phyloP scores from a whole-genome alignment of 441 rosid genomes.

The Raphanus hybrid region DNA sequence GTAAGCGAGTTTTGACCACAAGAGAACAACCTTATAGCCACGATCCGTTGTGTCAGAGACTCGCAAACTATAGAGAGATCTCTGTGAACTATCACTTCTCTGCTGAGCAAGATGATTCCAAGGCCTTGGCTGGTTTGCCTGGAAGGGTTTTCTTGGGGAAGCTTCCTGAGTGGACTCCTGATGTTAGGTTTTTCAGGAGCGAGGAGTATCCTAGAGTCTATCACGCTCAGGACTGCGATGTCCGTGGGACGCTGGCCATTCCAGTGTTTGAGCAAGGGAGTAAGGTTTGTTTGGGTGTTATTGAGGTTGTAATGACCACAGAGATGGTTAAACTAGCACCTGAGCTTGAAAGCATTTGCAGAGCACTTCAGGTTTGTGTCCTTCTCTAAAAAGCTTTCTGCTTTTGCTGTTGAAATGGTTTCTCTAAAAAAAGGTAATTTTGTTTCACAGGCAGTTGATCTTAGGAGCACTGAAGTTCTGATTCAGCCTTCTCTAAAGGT shows the following conservation, averaged over 20 bases:
- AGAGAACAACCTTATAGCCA: constrained; percentile 70
- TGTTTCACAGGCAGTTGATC: constrained; percentile 80
- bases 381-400: constrained; percentile 17
- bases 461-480: constrained; percentile 61
- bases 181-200: constrained; percentile 85
- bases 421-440: constrained; percentile 1
- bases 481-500: constrained; percentile 59
- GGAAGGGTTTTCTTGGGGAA: constrained; percentile 85
- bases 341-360: constrained; percentile 83
- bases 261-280: constrained; percentile 92
- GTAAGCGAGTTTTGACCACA: constrained; percentile 67
- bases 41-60: constrained; percentile 59
- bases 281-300: constrained; percentile 83
- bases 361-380: constrained; percentile 81
- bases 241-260: constrained; percentile 86
- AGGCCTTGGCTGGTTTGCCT: constrained; percentile 73
- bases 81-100: constrained; percentile 78
- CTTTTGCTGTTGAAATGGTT: constrained; percentile 8
- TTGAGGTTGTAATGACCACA: constrained; percentile 82
- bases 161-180: constrained; percentile 97
- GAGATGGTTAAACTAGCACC: constrained; percentile 65
- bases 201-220: constrained; percentile 78
- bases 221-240: constrained; percentile 76
- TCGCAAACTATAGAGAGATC: constrained; percentile 75
- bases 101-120: constrained; percentile 68